Base-by-base conservation (phyloP, 805 yeast genomes). In the Monosporozyma solicola region DNA sequence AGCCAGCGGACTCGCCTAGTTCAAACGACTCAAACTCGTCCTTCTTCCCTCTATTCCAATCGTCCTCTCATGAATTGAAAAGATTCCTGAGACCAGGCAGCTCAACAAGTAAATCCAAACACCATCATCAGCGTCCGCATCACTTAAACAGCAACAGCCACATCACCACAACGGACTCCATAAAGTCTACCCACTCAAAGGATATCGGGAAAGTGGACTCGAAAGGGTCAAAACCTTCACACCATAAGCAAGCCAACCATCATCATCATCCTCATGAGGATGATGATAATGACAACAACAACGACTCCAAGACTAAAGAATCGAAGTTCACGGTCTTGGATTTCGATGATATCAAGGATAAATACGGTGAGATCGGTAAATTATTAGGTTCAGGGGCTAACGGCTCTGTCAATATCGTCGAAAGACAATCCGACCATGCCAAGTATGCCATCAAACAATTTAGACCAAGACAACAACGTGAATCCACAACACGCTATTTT, bases 321-420 rank as follows among this genome's bases (percentile, higher is more conserved):
- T 35, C 39, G 15, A 24, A 41, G 16, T 22, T 24, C 9, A 41
- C 44, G 2, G 32, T 25, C 20, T 43, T 25, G 16, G 29, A 25
- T 24, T 43, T 43, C 7, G 29, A 43, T 6, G 32, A 24, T 25
- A 25, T 43, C 32, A 43, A 73, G 9, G 74, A 74, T 55, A 82
- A 85, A 61, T 87, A 85, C 64, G 87, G 92, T 50, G 83, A 80
- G 57, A 66, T 84, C 54, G 91, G 92, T 47, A 83, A 84, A 62
- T 76, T 82, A 52, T 68, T 87, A 43, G 95, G 95, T 7, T 80
- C 89, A 1, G 95, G 95, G 52, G 95, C 94, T 7, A 94, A 94
- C 46, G 95, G 95, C 3, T 79, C 90, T 0, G 95, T 87, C 9
- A 75, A 85, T 59, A 71, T 86, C 47, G 75, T 87, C n/a, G 76